phyloP scores from a whole-genome alignment of 805 yeast species.

The Cyberlindnera mrakii region DNA sequence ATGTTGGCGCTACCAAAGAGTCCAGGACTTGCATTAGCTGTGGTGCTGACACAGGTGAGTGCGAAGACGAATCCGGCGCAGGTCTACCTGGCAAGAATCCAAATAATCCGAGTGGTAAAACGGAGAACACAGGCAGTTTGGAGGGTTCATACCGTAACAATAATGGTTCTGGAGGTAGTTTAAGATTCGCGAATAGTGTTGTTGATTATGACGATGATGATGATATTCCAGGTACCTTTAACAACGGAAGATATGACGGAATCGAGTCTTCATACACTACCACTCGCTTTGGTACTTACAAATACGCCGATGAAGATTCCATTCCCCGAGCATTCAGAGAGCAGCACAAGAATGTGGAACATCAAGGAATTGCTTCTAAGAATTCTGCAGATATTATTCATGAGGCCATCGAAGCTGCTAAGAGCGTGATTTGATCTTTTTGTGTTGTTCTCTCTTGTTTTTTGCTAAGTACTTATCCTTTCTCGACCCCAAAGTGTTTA shows the following conservation, averaged over 20 bases:
- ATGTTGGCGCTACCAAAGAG: no score
- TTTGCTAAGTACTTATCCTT: no score
- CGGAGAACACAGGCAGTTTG: no score
- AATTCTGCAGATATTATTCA: conserved; percentile 5
- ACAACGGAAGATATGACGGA: neutral
- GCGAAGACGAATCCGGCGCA: no score
- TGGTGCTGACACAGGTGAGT: no score
- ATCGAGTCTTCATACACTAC: conserved; percentile 2
- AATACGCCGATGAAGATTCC: neutral
- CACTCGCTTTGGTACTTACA: neutral
- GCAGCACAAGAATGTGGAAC: neutral
- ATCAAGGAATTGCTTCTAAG: neutral
- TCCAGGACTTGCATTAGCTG: no score
- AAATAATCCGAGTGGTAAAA: no score
- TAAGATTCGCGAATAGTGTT: neutral
- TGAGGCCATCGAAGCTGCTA: conserved; percentile 15
- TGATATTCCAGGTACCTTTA: conserved; percentile 11
- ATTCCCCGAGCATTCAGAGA: neutral
- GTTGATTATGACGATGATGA: neutral
- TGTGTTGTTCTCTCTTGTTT: no score
- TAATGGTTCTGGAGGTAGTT: no score
- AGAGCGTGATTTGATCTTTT: conserved; percentile 10
- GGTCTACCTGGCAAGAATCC: no score
- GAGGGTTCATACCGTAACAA: no score
- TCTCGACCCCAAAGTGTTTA: no score